A percentile compares a stretch with the other conserved stretches of the same genome.
These are phyloP conservation scores for Pseudogymnoascus verrucosus DNA, from an alignment of 2,329 filamentous ascomycete genomes.

Conservation along the genomic window DNA sequence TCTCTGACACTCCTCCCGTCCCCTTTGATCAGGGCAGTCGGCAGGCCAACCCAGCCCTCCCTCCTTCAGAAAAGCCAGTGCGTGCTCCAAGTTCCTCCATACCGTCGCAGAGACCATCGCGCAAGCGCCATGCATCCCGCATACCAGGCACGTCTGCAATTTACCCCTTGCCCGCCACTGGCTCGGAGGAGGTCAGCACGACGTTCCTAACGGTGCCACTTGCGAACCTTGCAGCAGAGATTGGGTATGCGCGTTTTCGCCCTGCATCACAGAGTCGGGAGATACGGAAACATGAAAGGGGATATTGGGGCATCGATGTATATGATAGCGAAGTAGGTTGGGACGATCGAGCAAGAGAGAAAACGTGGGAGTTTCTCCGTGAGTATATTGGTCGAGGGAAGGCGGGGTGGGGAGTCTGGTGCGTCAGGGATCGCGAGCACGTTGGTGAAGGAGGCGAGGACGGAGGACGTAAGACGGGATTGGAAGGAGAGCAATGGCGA, in stretches of 20 bases:
- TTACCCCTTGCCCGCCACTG: constrained; percentile 44
- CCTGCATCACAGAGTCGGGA: constrained; percentile 41
- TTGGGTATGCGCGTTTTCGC: constrained; percentile 45
- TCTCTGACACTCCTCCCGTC: not conserved
- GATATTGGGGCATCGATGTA: constrained; percentile 64
- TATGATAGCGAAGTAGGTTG: constrained; percentile 39
- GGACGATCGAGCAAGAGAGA: constrained; percentile 38
- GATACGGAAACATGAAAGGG: constrained; percentile 58
- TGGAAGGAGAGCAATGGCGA: constrained; percentile 24
- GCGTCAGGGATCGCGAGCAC: constrained; percentile 28
- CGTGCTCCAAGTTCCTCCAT: not conserved
- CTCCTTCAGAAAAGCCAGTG: constrained; percentile 18
- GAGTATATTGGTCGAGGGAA: constrained; percentile 50
- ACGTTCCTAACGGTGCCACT: constrained; percentile 51
- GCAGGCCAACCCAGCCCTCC: constrained; percentile 11
- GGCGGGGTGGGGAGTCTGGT: constrained; percentile 62
- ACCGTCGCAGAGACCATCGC: constrained; percentile 20
- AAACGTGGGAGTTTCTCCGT: constrained; percentile 55
- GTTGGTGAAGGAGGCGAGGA: not conserved
- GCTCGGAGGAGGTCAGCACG: constrained; percentile 38
- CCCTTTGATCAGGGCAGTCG: not conserved
- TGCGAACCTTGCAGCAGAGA: constrained; percentile 42
- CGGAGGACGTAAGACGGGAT: not conserved
- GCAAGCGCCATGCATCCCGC: not conserved
- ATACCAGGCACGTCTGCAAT: constrained; percentile 33